phyloP scores from a whole-genome alignment of 805 yeast genomes.

The Teunomyces atbi region DNA sequence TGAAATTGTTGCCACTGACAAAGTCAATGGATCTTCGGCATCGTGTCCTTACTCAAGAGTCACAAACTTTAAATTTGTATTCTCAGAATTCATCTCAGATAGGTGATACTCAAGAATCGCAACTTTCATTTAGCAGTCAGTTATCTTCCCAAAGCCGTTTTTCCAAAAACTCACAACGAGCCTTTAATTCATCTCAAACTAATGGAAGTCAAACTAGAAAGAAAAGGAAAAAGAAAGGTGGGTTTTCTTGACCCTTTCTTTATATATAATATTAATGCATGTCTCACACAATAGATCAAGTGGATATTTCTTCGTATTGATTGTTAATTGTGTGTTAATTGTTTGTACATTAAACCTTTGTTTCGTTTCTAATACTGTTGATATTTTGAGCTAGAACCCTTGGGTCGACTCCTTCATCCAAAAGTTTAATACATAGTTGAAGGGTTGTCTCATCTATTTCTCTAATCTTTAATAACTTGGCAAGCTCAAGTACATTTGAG shows the following conservation, averaged over 20 bases:
- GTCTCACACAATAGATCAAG: slow-evolving; percentile 1
- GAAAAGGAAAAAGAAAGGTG: slow-evolving; percentile 48
- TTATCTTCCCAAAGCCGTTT: not conserved
- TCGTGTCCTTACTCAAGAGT: not conserved
- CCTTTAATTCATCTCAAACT: slow-evolving; percentile 7
- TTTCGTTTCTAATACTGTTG: slow-evolving; percentile 25
- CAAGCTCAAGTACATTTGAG: slow-evolving; percentile 18
- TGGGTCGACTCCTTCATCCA: slow-evolving; percentile 37
- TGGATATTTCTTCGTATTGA: not conserved
- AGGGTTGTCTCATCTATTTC: slow-evolving; percentile 28
- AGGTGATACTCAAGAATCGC: not conserved
- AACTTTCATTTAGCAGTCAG: not conserved
- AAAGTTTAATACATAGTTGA: slow-evolving; percentile 30
- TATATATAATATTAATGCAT: not conserved
- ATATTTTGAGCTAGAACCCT: slow-evolving; percentile 25
- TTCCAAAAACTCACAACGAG: not conserved
- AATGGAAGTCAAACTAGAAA: slow-evolving; percentile 15
- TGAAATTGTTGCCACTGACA: not conserved
- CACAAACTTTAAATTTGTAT: not conserved
- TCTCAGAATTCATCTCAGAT: not conserved
- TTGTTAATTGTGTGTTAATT: not conserved
- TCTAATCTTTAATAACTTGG: slow-evolving; percentile 20
- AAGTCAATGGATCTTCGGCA: not conserved
- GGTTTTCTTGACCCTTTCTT: slow-evolving; percentile 38
- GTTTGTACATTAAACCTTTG: slow-evolving; percentile 9